Conservation (phyloP, 1,284 basidiomycete species). For the Malassezia brasiliensis region DNA sequence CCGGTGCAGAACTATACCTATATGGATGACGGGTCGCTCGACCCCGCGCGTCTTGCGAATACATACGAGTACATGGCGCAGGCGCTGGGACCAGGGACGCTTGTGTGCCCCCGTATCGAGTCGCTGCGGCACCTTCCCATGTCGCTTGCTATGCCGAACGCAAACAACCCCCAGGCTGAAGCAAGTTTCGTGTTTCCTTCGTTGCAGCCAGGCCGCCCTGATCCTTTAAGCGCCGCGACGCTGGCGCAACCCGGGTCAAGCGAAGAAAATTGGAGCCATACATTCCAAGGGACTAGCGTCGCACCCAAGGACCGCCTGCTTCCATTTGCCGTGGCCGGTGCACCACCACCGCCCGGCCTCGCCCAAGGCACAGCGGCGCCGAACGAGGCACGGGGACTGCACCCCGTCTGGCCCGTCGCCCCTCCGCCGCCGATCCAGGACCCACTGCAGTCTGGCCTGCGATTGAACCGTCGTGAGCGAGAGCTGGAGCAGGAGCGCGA, state of each 20-base stretch:
- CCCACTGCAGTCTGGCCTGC: conserved; percentile 25
- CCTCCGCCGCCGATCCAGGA: conserved; percentile 24
- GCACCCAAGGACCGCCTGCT: background rate
- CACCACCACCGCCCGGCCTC: background rate
- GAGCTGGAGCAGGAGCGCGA: conserved; percentile 32
- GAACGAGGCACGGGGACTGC: background rate
- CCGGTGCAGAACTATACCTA: conserved; percentile 15
- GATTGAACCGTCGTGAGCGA: conserved; percentile 30
- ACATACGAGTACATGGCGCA: conserved; percentile 25
- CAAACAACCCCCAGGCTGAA: conserved; percentile 1
- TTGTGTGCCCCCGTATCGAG: conserved; percentile 27
- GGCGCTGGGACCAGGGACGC: conserved; percentile 12
- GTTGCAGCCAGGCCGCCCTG: conserved; percentile 14
- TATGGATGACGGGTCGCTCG: conserved; percentile 30
- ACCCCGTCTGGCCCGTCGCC: conserved; percentile 15
- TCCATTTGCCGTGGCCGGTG: conserved; percentile 7
- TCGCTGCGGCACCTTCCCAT: conserved; percentile 23
- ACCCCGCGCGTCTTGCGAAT: conserved; percentile 26
- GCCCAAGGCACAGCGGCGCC: background rate
- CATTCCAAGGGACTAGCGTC: conserved; percentile 3
- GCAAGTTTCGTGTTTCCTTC: conserved; percentile 11
- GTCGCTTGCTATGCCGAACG: background rate
- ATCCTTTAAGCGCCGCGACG: conserved; percentile 20
- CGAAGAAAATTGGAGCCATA: conserved; percentile 18
- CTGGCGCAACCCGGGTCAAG: background rate